Conservation (phyloP, 1,139 yeast species). For the Zygoascus meyerae region DNA sequence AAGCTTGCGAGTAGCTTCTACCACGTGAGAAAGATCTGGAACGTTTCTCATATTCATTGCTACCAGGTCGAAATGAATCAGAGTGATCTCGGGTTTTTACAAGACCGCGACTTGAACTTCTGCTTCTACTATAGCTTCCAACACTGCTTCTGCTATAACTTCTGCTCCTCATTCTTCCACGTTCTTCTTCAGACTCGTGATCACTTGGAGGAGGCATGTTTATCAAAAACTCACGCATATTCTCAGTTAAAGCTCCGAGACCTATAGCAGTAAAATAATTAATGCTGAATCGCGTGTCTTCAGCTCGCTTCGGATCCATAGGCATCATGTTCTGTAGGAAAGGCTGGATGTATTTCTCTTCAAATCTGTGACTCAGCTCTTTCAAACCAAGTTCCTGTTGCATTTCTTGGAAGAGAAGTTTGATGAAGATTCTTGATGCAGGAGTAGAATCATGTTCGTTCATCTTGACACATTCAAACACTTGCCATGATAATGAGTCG, state of each 20-base stretch:
- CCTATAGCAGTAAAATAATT: constrained; percentile 94
- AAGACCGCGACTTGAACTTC: too few relatives aligned
- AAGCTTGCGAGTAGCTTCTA: not conserved
- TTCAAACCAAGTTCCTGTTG: constrained; percentile 68
- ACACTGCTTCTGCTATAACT: constrained; percentile 7
- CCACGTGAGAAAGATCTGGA: not conserved
- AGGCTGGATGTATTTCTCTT: constrained; percentile 42
- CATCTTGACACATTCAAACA: constrained; percentile 46
- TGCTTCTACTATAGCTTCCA: constrained; percentile 2
- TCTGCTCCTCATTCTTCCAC: too few relatives aligned
- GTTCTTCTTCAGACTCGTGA: too few relatives aligned
- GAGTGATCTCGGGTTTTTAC: too few relatives aligned
- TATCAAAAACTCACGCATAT: constrained; percentile 58
- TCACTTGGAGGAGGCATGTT: constrained; percentile 34
- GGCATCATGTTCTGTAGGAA: constrained; percentile 39
- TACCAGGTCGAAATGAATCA: too few relatives aligned
- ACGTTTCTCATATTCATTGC: not conserved
- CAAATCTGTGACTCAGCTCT: constrained; percentile 45
- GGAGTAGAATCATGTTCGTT: constrained; percentile 73
- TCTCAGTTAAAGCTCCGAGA: constrained; percentile 74
- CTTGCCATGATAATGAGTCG: constrained; percentile 64
- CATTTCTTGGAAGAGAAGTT: constrained; percentile 74
- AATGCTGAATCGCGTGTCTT: constrained; percentile 72
- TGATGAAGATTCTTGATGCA: constrained; percentile 74
- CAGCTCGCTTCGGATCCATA: constrained; percentile 36